Evolutionary conservation across 352 stramenopile species (phyloP), one percentile per base, ranked within the genome.

Genomic region (Blastocystis sp.): DNA sequence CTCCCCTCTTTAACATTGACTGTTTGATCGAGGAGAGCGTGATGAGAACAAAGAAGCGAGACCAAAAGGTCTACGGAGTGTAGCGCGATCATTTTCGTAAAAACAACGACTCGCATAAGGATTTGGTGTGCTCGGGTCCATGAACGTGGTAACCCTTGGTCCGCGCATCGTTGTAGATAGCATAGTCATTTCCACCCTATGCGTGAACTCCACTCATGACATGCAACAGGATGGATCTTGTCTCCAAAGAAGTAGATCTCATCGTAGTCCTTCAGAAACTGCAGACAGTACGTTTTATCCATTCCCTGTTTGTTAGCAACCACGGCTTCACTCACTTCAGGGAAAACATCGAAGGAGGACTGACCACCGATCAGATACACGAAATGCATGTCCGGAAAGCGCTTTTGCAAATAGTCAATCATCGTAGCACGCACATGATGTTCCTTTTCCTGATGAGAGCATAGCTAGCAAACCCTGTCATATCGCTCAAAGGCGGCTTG

Each of bases 211-310:
- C 7, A 64, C 40, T 14, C 5, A 21, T 10, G 7, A 23, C 71
- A 10, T 80, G 21, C 11, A 67, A 80, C 52, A n/a, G 28, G 28
- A 40, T 62, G 43, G 2, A 78, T 78, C 43, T 88, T 88, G 23
- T 88, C 78, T 45, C 78, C 78, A 61, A 88, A 88, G 78, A 88
- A 88, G 28, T 78, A 56, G 28, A 88, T 88, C 45, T 88, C 61
- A 21, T 76, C 41, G 67, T 79, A 88, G 23, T 88, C 9, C 7
- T 19, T 34, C 21, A 88, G 48, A 28, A 77, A 88, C 60, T 79
- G 78, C 4, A 88, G 38, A 78, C 78, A 88, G 67, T 88, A 88
- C 28, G 78, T 78, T 78, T 88, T 88, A 19, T 88, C 78, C 38
- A 62, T 59, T 60, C 78, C 74, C 56, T 84, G 45, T 11, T 28